A percentile compares a stretch with the other conserved stretches of the same genome.
Evolutionary conservation across 2,329 filamentous ascomycete species (phyloP).

Genomic region (Clonostachys sp.): DNA sequence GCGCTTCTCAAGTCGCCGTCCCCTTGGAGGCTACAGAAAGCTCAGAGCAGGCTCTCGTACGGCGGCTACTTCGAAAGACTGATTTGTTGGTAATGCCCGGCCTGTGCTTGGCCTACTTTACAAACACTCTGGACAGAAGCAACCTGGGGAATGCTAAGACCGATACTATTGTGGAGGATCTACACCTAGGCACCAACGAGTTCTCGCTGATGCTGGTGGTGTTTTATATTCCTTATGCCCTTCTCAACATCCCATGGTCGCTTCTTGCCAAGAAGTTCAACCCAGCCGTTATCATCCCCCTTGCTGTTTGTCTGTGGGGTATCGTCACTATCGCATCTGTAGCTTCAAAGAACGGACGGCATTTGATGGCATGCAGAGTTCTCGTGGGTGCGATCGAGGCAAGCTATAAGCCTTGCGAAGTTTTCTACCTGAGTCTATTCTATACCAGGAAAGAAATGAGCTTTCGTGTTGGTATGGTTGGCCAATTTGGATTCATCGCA

Average conservation of each 20-base stretch:
- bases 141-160: slow-evolving; percentile 43
- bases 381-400: slow-evolving; percentile 33
- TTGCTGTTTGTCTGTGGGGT: slow-evolving; percentile 16
- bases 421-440: slow-evolving; percentile 35
- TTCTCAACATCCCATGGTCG: slow-evolving; percentile 15
- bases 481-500: slow-evolving; percentile 14
- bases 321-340: slow-evolving; percentile 12
- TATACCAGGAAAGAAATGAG: slow-evolving; percentile 28
- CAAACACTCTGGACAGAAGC: slow-evolving; percentile 8
- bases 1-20: neutral
- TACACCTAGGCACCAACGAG: slow-evolving; percentile 40
- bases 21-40: neutral
- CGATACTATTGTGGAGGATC: slow-evolving; percentile 39
- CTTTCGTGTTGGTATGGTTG: slow-evolving; percentile 2
- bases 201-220: slow-evolving; percentile 21
- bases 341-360: slow-evolving; percentile 28
- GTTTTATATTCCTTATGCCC: slow-evolving; percentile 22
- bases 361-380: slow-evolving; percentile 34
- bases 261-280: slow-evolving; percentile 14
- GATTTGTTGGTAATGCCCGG: slow-evolving; percentile 10
- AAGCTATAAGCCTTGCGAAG: slow-evolving; percentile 38
- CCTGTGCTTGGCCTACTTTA: slow-evolving; percentile 2
- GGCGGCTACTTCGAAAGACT: slow-evolving; percentile 7
- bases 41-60: neutral
- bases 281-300: slow-evolving; percentile 16